These are phyloP conservation scores for Teratosphaeriaceae sp. DNA, from an alignment of 2,329 filamentous ascomycete species.

Conservation along the genomic window DNA sequence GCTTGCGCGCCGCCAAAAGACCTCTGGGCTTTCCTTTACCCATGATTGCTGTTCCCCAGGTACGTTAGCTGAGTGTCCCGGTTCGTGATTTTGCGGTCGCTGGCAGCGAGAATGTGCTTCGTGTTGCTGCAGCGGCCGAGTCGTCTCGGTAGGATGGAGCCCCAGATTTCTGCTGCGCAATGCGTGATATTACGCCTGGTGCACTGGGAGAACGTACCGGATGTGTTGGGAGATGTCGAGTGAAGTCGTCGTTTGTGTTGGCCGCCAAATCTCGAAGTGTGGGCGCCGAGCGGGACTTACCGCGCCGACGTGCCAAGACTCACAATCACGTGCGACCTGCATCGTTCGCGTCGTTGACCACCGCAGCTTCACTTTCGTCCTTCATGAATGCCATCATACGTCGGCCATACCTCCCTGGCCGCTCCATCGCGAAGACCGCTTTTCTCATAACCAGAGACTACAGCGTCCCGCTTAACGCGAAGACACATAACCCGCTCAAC, in stretches of 20 bases:
- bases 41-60: conserved; percentile 64
- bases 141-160: too few relatives aligned
- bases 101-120: too few relatives aligned
- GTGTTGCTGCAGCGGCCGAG: too few relatives aligned
- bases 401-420: background rate
- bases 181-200: too few relatives aligned
- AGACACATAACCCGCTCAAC: conserved; percentile 52
- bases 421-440: too few relatives aligned
- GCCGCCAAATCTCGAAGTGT: too few relatives aligned
- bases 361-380: background rate
- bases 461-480: background rate
- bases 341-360: background rate
- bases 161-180: too few relatives aligned
- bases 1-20: conserved; percentile 98
- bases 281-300: too few relatives aligned
- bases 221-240: background rate
- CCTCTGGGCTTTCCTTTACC: conserved; percentile 98
- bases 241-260: too few relatives aligned
- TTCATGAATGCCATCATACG: background rate
- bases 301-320: background rate
- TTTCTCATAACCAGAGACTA: background rate
- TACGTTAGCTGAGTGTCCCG: background rate
- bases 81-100: too few relatives aligned
- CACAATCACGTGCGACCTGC: background rate
- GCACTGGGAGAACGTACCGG: conserved; percentile 3